phyloP scores from a whole-genome alignment of 2,329 filamentous ascomycete species.

The Helotiales sp. region DNA sequence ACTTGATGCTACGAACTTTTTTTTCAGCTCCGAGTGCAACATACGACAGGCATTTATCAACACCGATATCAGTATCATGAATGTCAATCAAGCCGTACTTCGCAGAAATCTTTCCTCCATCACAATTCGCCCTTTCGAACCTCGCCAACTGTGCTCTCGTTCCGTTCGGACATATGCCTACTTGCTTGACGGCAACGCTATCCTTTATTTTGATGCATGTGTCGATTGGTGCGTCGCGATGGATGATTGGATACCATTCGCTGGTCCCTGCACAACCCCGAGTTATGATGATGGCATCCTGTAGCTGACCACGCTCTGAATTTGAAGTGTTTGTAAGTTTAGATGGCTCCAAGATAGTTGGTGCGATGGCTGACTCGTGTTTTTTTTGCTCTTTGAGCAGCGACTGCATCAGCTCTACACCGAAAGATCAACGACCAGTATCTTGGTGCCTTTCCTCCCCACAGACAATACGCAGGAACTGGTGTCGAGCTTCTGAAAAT shows the following conservation, averaged over 20 bases:
- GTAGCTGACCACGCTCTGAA: neutral
- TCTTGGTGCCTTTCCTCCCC: neutral
- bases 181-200: conserved; percentile 8
- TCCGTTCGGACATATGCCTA: conserved; percentile 17
- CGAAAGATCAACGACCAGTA: conserved; percentile 20
- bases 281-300: neutral
- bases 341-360: neutral
- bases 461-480: conserved; percentile 5
- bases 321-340: neutral
- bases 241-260: neutral
- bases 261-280: neutral
- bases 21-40: neutral
- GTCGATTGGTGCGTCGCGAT: conserved; percentile 12
- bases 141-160: conserved; percentile 16
- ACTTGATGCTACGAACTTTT: conserved; percentile 14
- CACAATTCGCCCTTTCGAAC: conserved; percentile 18
- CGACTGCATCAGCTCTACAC: conserved; percentile 1
- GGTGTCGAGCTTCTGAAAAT: neutral
- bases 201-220: conserved; percentile 9
- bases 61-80: conserved; percentile 14
- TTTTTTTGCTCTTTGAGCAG: conserved; percentile 5
- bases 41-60: conserved; percentile 6
- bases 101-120: conserved; percentile 4
- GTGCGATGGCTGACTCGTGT: conserved; percentile 10
- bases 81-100: conserved; percentile 14